Percentiles rank a stretch among this genome's conserved stretches.
These are phyloP conservation scores for Capillidium rhysosporum DNA, from an alignment of 371 early-diverging fungal genomes.

Conservation along the genomic window DNA sequence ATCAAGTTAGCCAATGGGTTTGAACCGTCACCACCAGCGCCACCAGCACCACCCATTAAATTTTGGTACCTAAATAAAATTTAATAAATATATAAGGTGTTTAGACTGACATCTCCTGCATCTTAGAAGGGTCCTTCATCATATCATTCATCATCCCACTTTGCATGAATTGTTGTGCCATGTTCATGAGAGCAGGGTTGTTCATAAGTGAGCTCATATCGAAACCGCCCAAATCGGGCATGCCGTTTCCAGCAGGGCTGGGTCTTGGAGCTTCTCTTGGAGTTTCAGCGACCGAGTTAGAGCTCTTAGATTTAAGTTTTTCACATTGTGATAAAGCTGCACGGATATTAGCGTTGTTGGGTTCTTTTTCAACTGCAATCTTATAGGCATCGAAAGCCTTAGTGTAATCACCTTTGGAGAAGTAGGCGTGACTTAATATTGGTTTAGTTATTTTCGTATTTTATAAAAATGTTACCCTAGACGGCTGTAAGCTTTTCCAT, in stretches of 20 bases:
- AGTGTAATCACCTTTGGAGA: slow-evolving; percentile 55
- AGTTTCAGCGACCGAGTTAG: slow-evolving; percentile 14
- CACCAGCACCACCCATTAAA: not conserved
- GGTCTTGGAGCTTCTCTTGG: slow-evolving; percentile 6
- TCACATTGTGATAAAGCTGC: slow-evolving; percentile 34
- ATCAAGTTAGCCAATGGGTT: not conserved
- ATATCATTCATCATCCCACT: not conserved
- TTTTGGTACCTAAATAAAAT: not conserved
- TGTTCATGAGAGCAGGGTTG: slow-evolving; percentile 83
- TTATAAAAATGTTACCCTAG: slow-evolving; percentile 43
- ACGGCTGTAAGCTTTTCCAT: slow-evolving; percentile 84
- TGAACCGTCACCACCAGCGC: not conserved
- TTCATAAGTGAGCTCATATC: slow-evolving; percentile 53
- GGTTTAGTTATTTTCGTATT: not conserved
- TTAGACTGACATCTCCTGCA: slow-evolving; percentile 2
- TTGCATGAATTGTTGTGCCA: slow-evolving; percentile 84
- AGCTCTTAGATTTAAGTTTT: not conserved
- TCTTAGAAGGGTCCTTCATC: slow-evolving; percentile 2
- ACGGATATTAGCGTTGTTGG: slow-evolving; percentile 52
- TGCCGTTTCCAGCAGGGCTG: slow-evolving; percentile 17
- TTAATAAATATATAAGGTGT: not conserved
- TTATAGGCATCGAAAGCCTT: slow-evolving; percentile 82
- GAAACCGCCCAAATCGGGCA: slow-evolving; percentile 39
- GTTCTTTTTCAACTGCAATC: slow-evolving; percentile 78
- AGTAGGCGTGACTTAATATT: slow-evolving; percentile 55